Conservation (phyloP, 2,329 filamentous ascomycete genomes). For the Emergomyces orientalis region DNA sequence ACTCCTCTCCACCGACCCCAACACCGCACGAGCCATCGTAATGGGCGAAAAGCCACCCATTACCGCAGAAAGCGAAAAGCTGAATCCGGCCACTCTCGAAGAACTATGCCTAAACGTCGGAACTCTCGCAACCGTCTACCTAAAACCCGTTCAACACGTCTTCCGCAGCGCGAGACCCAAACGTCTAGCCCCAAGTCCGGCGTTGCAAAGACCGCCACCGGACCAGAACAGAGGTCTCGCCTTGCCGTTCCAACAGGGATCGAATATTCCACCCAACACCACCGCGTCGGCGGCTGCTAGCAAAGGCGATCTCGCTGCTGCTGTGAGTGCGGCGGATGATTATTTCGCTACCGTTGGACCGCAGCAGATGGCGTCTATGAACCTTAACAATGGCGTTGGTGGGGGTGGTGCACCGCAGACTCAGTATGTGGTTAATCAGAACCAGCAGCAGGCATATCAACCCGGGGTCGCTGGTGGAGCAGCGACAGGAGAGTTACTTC, state of each 20-base stretch:
- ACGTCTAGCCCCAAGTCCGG: constrained; percentile 70
- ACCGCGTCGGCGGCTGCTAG: constrained; percentile 23
- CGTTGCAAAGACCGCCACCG: constrained; percentile 61
- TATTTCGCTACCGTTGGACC: constrained; percentile 76
- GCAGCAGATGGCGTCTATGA: constrained; percentile 64
- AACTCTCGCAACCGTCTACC: constrained; percentile 90
- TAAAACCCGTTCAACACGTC: constrained; percentile 95
- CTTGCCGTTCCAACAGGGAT: constrained; percentile 33
- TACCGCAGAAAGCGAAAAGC: constrained; percentile 87
- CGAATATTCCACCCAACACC: constrained; percentile 21
- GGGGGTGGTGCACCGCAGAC: constrained; percentile 45
- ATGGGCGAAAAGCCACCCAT: constrained; percentile 98
- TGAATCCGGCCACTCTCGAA: constrained; percentile 83
- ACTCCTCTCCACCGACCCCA: constrained; percentile 82
- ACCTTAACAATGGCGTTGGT: constrained; percentile 54
- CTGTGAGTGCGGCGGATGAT: constrained; percentile 74
- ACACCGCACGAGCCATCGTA: constrained; percentile 74
- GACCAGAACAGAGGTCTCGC: constrained; percentile 33
- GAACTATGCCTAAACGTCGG: constrained; percentile 97
- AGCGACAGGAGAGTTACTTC: constrained; percentile 61
- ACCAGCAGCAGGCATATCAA: constrained; percentile 66
- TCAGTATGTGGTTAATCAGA: constrained; percentile 68
- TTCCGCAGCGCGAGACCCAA: constrained; percentile 81
- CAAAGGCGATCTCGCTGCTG: constrained; percentile 52
- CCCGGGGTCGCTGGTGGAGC: constrained; percentile 54